Base-by-base conservation (phyloP, 345 rosid genomes). In the Linum usitatissimum region DNA sequence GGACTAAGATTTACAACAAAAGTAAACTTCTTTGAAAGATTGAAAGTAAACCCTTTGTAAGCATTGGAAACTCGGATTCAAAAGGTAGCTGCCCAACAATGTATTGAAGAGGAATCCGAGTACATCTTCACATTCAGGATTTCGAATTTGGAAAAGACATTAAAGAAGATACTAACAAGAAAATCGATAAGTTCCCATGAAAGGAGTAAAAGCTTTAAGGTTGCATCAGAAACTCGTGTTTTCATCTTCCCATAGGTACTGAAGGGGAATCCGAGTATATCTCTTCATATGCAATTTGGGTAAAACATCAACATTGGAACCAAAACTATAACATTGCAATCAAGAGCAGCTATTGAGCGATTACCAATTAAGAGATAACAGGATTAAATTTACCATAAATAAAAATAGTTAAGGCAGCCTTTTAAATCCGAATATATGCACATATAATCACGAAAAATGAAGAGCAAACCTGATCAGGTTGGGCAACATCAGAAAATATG, bases 401-500 rank as follows among this genome's bases (percentile, higher is more conserved):
- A 6, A 45, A 45, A 45, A 45, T 1, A 13, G 3, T 15, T 0
- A 3, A 10, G 4, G 17, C 3, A 45, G 3, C 2, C 17, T 10
- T 45, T 2, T 15, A 45, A 45, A 45, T 15, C 10, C 13, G 51
- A 45, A 45, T 13, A 34, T 15, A 45, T 7, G 51, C 10, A 12
- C 15, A 45, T 45, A 12, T 45, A 10, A 15, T 21, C 15, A 64
- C 0, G 53, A 54, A 57, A 5, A n/a, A 13, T 30, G 15, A 18
- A 66, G 48, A 36, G 66, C 78, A 80, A 67, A 94, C 99, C 96
- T 94, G 96, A 79, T 94, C 99, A 0, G 99, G 99, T 69, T 94
- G 99, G 45, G 99, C 97, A 83, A 94, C 99, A 79, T 94, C 99
- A 36, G 99, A 88, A 77, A 94, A 94, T 57, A 94, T 85, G 18